Evolutionary conservation across 1,284 basidiomycete species (phyloP).

Genomic region (Testicularia cyperi): DNA sequence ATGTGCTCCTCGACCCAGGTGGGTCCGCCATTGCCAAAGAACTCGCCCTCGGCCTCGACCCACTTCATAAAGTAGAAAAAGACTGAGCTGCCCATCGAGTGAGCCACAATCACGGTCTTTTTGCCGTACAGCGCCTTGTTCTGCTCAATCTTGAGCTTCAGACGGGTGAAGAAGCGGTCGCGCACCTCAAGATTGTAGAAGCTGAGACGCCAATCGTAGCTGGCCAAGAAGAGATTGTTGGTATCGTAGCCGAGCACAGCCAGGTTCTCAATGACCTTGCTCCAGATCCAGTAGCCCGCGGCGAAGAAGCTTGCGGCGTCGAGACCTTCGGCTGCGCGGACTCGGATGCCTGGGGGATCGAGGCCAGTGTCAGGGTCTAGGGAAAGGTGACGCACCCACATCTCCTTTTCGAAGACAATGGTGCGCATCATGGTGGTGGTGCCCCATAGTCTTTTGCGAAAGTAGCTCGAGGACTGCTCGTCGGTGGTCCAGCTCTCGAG

Average conservation of each 20-base stretch:
- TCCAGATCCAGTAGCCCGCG: conserved; percentile 88
- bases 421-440: conserved; percentile 75
- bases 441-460: conserved; percentile 57
- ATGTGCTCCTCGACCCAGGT: conserved; percentile 83
- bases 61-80: conserved; percentile 69
- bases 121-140: conserved; percentile 73
- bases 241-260: conserved; percentile 64
- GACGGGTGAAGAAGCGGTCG: conserved; percentile 85
- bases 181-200: conserved; percentile 83
- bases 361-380: conserved; percentile 86
- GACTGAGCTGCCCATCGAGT: conserved; percentile 64
- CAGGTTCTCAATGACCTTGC: conserved; percentile 74
- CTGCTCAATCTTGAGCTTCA: conserved; percentile 82
- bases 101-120: conserved; percentile 84
- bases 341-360: conserved; percentile 83
- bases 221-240: conserved; percentile 55
- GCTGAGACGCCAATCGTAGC: conserved; percentile 69
- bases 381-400: conserved; percentile 86
- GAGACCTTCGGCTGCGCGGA: conserved; percentile 80
- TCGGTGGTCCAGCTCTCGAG: conserved; percentile 57
- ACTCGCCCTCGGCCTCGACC: conserved; percentile 77
- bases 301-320: conserved; percentile 84
- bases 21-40: conserved; percentile 79
- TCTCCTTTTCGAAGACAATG: conserved; percentile 78
- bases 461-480: conserved; percentile 38